A percentile compares a stretch with the other conserved stretches of the same genome.
phyloP scores from a whole-genome alignment of 1,139 yeast genomes.

The Spathaspora sp. region DNA sequence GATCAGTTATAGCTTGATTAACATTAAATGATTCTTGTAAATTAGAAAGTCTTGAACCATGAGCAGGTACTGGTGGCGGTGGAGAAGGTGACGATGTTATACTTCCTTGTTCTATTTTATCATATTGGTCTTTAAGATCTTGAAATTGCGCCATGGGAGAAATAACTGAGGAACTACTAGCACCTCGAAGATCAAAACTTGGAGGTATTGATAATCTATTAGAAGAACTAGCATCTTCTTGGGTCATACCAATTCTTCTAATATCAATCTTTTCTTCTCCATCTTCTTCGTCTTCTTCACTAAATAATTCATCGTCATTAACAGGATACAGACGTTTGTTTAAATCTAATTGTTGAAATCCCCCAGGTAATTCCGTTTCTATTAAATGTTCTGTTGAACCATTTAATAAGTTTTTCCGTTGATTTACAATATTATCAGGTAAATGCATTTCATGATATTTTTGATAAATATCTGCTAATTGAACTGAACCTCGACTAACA shows the following conservation, averaged over 20 bases:
- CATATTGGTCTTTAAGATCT: constrained; percentile 51
- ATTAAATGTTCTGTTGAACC: constrained; percentile 37
- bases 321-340: constrained; percentile 36
- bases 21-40: constrained; percentile 17
- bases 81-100: constrained; percentile 18
- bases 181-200: constrained; percentile 28
- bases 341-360: constrained; percentile 29
- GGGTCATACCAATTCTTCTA: constrained; percentile 24
- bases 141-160: constrained; percentile 56
- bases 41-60: constrained; percentile 11
- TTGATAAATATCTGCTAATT: constrained; percentile 46
- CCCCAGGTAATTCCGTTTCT: constrained; percentile 37
- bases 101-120: constrained; percentile 12
- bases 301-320: constrained; percentile 38
- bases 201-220: constrained; percentile 25
- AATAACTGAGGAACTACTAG: constrained; percentile 43
- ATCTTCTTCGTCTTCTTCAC: constrained; percentile 30
- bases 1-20: constrained; percentile 17
- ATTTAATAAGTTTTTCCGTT: constrained; percentile 33
- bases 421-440: constrained; percentile 35
- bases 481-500: constrained; percentile 25
- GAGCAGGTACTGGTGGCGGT: constrained; percentile 26
- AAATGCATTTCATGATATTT: constrained; percentile 43
- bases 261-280: constrained; percentile 27
- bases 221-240: constrained; percentile 5